Evolutionary conservation across 345 rosid species (phyloP), one percentile per base, ranked within the genome.

Genomic region (Diplotaxis tenuifolia): DNA sequence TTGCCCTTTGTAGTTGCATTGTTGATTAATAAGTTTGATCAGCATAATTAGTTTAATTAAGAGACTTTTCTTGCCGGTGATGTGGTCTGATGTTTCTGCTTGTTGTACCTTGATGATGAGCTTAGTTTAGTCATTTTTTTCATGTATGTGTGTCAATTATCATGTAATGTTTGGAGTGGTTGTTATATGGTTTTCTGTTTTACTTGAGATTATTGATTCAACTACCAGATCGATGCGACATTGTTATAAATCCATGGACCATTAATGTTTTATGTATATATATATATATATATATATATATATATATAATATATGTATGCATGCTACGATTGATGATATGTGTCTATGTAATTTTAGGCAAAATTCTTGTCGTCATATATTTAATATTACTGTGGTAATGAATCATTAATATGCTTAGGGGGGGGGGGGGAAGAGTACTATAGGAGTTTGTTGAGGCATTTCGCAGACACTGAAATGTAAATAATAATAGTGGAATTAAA

Each of bases 81-180:
- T 56, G 65, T 42, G 71, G 71, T 56, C 42, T 56, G 49, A 65
- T 65, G 31, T 7, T 32, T 59, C 9, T 67, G 62, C 10, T 60
- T 60, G 32, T 67, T 66, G 25, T 16, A 67, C 52, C 62, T 67
- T 47, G 29, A 3, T 36, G 21, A 5, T 28, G 67, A 67, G 72
- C 18, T 25, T 74, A 47, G 78, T 22, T 72, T 57, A 66, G 28
- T 29, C 1, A 5, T 32, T 42, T 56, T 9, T 7, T 7, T 2
- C 20, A 27, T 27, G 38, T 28, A 8, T 65, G 65, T n/a, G 55
- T 5, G 62, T 25, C 27, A 67, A 40, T 60, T 59, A 59, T 75
- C 47, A 60, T 75, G 19, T 52, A 67, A 54, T 60, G 36, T 75
- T 75, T 25, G 62, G 68, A 65, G 50, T 56, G 38, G 31, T 57